phyloP scores from a whole-genome alignment of 1,284 basidiomycete genomes.

The Porogramme epimiltina region DNA sequence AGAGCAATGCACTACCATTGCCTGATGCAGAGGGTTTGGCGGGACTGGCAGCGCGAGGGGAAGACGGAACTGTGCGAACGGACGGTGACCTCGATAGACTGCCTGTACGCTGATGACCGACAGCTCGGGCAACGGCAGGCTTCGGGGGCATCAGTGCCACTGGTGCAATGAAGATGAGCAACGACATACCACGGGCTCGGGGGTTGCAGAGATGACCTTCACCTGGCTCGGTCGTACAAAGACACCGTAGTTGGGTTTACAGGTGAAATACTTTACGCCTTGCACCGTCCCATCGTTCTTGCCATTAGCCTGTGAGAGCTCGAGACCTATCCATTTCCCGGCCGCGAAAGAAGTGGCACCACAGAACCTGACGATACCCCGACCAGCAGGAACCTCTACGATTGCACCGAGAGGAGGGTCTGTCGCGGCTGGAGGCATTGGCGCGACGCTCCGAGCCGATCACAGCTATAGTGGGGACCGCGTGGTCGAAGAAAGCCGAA shows the following conservation, averaged over 20 bases:
- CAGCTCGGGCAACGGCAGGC: constrained; percentile 28
- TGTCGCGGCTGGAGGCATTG: constrained; percentile 25
- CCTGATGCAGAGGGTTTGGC: constrained; percentile 31
- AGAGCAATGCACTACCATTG: constrained; percentile 14
- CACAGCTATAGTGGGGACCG: too few relatives aligned
- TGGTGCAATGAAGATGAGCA: neutral
- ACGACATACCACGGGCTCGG: constrained; percentile 33
- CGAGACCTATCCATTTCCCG: constrained; percentile 96
- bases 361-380: constrained; percentile 85
- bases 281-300: constrained; percentile 96
- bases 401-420: constrained; percentile 54
- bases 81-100: constrained; percentile 40
- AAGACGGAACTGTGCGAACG: constrained; percentile 35
- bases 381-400: constrained; percentile 78
- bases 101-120: constrained; percentile 42
- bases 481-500: too few relatives aligned
- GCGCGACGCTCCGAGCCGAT: too few relatives aligned
- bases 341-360: constrained; percentile 85
- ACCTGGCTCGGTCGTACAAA: constrained; percentile 93
- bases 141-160: constrained; percentile 9
- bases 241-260: constrained; percentile 79
- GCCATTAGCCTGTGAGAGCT: constrained; percentile 80
- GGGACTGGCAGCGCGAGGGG: constrained; percentile 46
- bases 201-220: constrained; percentile 54
- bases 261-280: constrained; percentile 85